Percentiles rank a stretch among this genome's conserved stretches.
Evolutionary conservation across 1,284 basidiomycete species (phyloP).

Genomic region (Bjerkandera adusta): DNA sequence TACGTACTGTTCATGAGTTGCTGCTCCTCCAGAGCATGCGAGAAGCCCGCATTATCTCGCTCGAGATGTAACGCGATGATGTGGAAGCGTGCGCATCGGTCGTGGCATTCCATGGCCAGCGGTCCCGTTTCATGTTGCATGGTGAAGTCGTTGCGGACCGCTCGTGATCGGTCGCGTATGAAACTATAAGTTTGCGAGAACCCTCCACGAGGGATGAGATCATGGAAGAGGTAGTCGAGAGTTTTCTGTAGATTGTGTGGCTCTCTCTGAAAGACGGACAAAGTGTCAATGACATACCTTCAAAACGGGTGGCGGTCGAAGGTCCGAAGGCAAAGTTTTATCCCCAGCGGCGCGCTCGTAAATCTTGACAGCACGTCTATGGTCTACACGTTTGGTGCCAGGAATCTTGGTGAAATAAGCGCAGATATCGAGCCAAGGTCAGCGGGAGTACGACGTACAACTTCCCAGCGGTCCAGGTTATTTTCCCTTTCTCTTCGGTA

Average conservation of each 20-base stretch:
- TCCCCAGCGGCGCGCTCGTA: constrained; percentile 95
- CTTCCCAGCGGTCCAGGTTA: constrained; percentile 87
- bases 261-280: neutral
- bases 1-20: constrained; percentile 85
- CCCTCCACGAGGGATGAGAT: constrained; percentile 68
- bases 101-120: constrained; percentile 87
- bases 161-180: constrained; percentile 89
- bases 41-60: constrained; percentile 60
- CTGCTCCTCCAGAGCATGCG: constrained; percentile 79
- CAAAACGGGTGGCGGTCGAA: constrained; percentile 85
- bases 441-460: constrained; percentile 47
- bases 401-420: constrained; percentile 55
- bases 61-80: constrained; percentile 84
- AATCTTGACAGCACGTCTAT: constrained; percentile 87
- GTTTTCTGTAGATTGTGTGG: constrained; percentile 54
- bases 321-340: constrained; percentile 88
- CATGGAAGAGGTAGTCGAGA: constrained; percentile 89
- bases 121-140: constrained; percentile 84
- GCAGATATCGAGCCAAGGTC: constrained; percentile 29
- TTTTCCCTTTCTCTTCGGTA: constrained; percentile 90
- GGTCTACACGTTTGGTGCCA: constrained; percentile 79
- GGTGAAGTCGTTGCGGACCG: constrained; percentile 92
- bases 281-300: constrained; percentile 46
- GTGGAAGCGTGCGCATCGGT: constrained; percentile 92
- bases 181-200: constrained; percentile 80